Evolutionary conservation across 306 rosid species (phyloP).

Genomic region (Argentina anserina): DNA sequence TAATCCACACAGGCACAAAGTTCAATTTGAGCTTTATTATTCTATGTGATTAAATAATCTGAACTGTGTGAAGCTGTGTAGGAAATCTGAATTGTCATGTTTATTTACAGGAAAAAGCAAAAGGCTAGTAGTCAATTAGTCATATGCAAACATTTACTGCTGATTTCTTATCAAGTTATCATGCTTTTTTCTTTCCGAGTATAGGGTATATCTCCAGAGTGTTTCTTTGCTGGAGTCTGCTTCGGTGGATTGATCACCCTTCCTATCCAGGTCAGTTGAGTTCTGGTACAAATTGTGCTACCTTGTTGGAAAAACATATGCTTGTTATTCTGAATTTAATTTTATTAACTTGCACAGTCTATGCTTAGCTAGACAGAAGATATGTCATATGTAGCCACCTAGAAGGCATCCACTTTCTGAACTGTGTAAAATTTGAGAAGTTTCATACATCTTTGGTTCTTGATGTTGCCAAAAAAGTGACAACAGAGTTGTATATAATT

Average conservation of each 20-base stretch:
- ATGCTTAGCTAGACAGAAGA: neutral
- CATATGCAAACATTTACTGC: neutral
- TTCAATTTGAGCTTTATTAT: neutral
- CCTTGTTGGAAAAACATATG: neutral
- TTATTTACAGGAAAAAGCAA: neutral
- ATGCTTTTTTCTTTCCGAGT: neutral
- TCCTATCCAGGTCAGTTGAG: conserved; percentile 48
- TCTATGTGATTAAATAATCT: neutral
- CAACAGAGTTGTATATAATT: neutral
- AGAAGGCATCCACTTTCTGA: neutral
- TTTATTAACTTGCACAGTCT: neutral
- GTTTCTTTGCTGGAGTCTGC: conserved; percentile 67
- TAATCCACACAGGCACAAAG: neutral
- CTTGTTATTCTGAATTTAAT: neutral
- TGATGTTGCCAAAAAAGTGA: neutral
- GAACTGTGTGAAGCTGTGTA: neutral
- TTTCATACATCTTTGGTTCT: neutral
- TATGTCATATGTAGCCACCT: neutral
- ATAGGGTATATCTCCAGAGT: conserved; percentile 58
- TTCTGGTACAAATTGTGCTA: conserved; percentile 4
- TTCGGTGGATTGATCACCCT: conserved; percentile 63
- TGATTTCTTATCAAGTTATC: neutral
- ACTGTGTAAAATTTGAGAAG: neutral
- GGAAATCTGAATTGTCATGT: neutral
- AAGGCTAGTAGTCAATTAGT: neutral